A percentile compares a stretch with the other conserved stretches of the same genome.
These are phyloP conservation scores for Solanum hybrid DNA, from an alignment of 305 asterid species.

Conservation along the genomic window DNA sequence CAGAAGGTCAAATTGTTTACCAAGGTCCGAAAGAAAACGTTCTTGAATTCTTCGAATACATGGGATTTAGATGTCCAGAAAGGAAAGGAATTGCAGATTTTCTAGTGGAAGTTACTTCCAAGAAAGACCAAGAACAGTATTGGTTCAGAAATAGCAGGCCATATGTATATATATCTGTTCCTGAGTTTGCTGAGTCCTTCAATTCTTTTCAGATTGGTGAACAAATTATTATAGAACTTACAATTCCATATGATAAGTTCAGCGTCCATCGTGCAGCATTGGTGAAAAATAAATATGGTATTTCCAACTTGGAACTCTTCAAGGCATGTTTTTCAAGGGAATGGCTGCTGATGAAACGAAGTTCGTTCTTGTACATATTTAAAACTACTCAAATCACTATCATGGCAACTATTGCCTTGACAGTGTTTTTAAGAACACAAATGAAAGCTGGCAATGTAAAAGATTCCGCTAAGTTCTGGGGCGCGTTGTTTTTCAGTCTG, in stretches of 20 bases:
- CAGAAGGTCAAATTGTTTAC: slow-evolving; percentile 42
- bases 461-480: slow-evolving; percentile 45
- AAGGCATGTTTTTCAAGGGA: slow-evolving; percentile 40
- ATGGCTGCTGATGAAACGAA: slow-evolving; percentile 42
- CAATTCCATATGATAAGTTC: slow-evolving; percentile 33
- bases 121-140: slow-evolving; percentile 44
- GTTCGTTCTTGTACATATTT: slow-evolving; percentile 29
- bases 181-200: slow-evolving; percentile 27
- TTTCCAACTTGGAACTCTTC: slow-evolving; percentile 38
- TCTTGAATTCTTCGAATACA: slow-evolving; percentile 30
- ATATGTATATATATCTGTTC: slow-evolving; percentile 21
- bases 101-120: slow-evolving; percentile 50
- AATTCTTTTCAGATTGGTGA: slow-evolving; percentile 26
- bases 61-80: slow-evolving; percentile 51
- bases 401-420: slow-evolving; percentile 53
- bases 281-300: slow-evolving; percentile 37
- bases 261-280: slow-evolving; percentile 40
- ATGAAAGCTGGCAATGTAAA: slow-evolving; percentile 33
- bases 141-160: slow-evolving; percentile 31
- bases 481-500: slow-evolving; percentile 67
- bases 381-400: slow-evolving; percentile 56
- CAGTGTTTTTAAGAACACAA: slow-evolving; percentile 39
- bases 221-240: slow-evolving; percentile 21
- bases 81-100: slow-evolving; percentile 51
- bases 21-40: slow-evolving; percentile 43